These are phyloP conservation scores for Ganoderma leucocontextum DNA, from an alignment of 1,284 basidiomycete species.

Conservation along the genomic window DNA sequence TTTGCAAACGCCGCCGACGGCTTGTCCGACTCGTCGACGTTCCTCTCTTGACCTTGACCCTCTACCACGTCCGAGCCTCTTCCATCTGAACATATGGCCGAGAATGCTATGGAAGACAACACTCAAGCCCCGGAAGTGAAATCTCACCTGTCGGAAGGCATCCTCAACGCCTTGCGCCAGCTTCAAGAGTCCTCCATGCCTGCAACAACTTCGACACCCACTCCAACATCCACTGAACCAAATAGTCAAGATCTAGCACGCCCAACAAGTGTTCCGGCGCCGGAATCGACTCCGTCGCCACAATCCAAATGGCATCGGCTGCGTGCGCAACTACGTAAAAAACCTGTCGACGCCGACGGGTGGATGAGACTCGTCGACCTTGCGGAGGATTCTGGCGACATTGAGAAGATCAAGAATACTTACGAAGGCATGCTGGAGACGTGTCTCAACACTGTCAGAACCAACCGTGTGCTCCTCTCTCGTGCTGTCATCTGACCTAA, in stretches of 20 bases:
- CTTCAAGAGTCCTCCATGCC: slow-evolving; percentile 36
- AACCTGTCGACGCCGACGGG: slow-evolving; percentile 66
- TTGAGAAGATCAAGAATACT: slow-evolving; percentile 71
- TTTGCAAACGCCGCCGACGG: not conserved
- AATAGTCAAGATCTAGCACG: slow-evolving; percentile 35
- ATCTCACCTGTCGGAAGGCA: slow-evolving; percentile 49
- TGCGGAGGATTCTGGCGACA: slow-evolving; percentile 72
- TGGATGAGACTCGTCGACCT: slow-evolving; percentile 76
- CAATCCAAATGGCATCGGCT: slow-evolving; percentile 59
- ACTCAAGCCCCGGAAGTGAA: slow-evolving; percentile 38
- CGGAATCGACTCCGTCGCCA: slow-evolving; percentile 34
- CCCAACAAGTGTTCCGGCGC: slow-evolving; percentile 22
- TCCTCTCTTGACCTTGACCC: slow-evolving; percentile 8
- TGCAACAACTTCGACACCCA: slow-evolving; percentile 2
- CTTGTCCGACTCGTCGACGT: not conserved
- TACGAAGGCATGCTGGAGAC: slow-evolving; percentile 80
- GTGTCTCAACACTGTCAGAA: slow-evolving; percentile 79
- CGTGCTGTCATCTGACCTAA: slow-evolving; percentile 24
- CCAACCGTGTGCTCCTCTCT: slow-evolving; percentile 28
- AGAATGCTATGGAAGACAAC: slow-evolving; percentile 19
- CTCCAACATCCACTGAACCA: slow-evolving; percentile 34
- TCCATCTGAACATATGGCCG: slow-evolving; percentile 19
- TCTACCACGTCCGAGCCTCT: slow-evolving; percentile 35
- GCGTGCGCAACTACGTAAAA: slow-evolving; percentile 55
- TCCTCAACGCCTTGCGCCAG: slow-evolving; percentile 49